A percentile compares a stretch with the other conserved stretches of the same genome.
Conservation (phyloP, 2,329 filamentous ascomycete species). For the Aspergillus calidoustus region DNA sequence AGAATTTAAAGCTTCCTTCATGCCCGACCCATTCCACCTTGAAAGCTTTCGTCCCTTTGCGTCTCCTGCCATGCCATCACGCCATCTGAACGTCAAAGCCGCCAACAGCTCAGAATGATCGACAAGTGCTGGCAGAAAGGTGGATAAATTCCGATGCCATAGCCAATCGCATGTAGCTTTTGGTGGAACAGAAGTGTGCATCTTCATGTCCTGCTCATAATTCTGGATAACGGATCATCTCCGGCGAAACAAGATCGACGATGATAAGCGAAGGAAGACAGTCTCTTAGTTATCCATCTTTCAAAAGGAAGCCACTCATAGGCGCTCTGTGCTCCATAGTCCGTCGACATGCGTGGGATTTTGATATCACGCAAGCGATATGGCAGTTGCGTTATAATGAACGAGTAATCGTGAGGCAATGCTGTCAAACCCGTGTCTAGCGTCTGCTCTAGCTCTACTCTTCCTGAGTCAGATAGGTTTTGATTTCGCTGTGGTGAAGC, state of each 20-base stretch:
- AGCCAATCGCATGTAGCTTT: neutral
- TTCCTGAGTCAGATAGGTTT: neutral
- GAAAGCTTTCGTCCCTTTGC: neutral
- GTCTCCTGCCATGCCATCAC: constrained; percentile 20
- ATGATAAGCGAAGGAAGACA: neutral
- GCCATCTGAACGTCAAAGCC: constrained; percentile 19
- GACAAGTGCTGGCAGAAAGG: neutral
- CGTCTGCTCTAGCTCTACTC: neutral
- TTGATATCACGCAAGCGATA: constrained; percentile 28
- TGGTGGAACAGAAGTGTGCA: neutral
- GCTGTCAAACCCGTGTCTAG: neutral
- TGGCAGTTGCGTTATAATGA: constrained; percentile 29
- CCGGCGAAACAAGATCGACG: neutral
- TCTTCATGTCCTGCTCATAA: constrained; percentile 1
- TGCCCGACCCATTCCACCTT: neutral
- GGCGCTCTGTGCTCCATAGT: neutral
- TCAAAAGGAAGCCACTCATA: neutral
- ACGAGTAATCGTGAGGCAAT: constrained; percentile 18
- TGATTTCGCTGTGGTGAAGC: neutral
- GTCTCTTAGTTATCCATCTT: neutral
- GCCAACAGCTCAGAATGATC: constrained; percentile 5
- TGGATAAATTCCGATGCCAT: constrained; percentile 6
- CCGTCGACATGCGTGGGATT: neutral
- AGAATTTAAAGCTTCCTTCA: constrained; percentile 13
- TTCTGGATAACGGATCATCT: constrained; percentile 1